phyloP scores from a whole-genome alignment of 2,329 filamentous ascomycete species.

The Venturia aucupariae region DNA sequence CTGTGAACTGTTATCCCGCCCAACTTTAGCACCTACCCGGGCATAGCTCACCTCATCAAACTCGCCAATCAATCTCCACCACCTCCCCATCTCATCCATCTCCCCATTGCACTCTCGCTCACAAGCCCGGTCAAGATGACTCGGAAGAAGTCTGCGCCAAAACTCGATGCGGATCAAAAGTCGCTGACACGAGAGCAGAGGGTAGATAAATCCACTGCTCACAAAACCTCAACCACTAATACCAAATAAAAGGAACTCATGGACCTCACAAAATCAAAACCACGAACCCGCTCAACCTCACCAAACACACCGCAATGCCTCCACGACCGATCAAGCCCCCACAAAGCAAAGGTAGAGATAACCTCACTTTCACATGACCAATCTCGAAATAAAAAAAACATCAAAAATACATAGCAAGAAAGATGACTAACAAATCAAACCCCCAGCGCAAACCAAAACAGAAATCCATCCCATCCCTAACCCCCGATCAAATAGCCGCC shows the following conservation, averaged over 20 bases:
- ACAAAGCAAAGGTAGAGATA: neutral
- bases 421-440: neutral
- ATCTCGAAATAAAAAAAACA: too few species aligned
- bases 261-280: neutral
- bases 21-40: neutral
- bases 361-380: too few species aligned
- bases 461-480: neutral
- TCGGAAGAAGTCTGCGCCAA: neutral
- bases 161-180: neutral
- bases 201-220: neutral
- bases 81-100: neutral
- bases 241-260: neutral
- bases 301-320: neutral
- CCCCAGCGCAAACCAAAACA: neutral
- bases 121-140: neutral
- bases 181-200: neutral
- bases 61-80: neutral
- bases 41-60: neutral
- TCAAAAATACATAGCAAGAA: neutral
- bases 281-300: neutral
- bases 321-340: neutral
- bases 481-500: constrained; percentile 3
- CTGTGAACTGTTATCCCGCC: too few species aligned
- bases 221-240: neutral
- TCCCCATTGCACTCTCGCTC: neutral